Evolutionary conservation across 495 filamentous ascomycete genomes (phyloP), one percentile per base, ranked within the genome.

Genomic region (Friedmanniomyces endolithicus): DNA sequence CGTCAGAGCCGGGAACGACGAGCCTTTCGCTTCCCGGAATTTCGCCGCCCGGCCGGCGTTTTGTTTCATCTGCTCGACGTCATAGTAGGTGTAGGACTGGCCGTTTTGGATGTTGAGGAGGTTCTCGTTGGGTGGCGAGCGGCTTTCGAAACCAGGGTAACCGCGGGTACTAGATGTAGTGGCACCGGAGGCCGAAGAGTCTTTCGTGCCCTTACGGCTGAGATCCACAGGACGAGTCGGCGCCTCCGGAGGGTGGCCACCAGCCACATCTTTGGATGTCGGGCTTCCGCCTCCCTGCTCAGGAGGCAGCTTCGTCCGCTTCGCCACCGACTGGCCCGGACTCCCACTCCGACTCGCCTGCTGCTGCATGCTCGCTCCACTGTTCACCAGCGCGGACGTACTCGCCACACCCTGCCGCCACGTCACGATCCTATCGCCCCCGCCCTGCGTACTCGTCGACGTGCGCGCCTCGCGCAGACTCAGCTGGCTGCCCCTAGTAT

Each of bases 351-450:
- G 75, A n/a, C 50, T 66, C 7, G 53, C 61, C 29, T 62, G 39
- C 7, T 53, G n/a, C n/a, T n/a, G n/a, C n/a, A n/a, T n/a, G n/a
- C n/a, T 53, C 2, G 39, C 22, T 0, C 43, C 47, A 4, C 34
- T 31, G 22, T 71, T 69, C n/a, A 80, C 77, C 25, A 75, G 65
- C 59, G 75, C 79, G 33, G 70, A 63, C 27, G 70, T 75, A 50
- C 78, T 80, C 23, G 74, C 79, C 52, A 89, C 76, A 31, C 83
- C 87, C 62, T 90, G 87, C 14, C 90, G 83, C 90, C 90, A 97
- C 50, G 81, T 86, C 35, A 94, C 75, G 53, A 96, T 95, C n/a
- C 87, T 78, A 57, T 97, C 90, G 7, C 83, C 34, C 4, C 79
- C 77, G 1, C 83, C 75, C 58, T 78, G 79, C 60, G 68, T 80